Evolutionary conservation across 2,329 filamentous ascomycete species (phyloP), one percentile per base, ranked within the genome.

Genomic region (Apiospora arundinis): DNA sequence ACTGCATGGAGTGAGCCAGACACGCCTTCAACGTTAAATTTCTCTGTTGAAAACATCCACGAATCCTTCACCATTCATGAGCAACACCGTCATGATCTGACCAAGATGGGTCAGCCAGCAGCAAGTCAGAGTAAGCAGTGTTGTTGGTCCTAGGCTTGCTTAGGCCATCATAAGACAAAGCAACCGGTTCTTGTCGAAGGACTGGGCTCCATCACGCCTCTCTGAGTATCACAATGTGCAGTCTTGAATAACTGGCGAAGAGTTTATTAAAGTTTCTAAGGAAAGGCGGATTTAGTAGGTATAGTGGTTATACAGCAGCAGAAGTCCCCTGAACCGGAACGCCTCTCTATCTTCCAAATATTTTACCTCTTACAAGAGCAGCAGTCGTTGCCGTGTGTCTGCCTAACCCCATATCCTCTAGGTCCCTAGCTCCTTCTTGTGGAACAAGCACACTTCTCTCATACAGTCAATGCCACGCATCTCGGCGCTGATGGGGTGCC

Each of bases 381-480:
- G 28, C 28, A 40, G 9, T 40, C n/a, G 2, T 21, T 37, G 14
- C 6, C 56, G 56, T 14, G 4, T n/a, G 4, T 4, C 56, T 63
- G 18, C 32, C 56, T 63, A 40, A 23, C 18, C 18, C 18, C 32
- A 21, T n/a, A 0, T 40, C 37, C 18, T 63, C 56, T 63, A 70
- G 28, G 37, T 63, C 5, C 68, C 68, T 45, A 18, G 14, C 49
- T 70, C 73, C 70, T 77, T 77, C 73, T 78, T 80, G 37, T 71
- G 72, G n/a, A 80, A 73, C 2, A 73, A 72, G 69, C 78, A 80
- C 37, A 81, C 75, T 25, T 79, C 77, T 9, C 71, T 73, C 76
- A 77, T 77, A 48, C 79, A 81, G 14, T 80, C 76, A 6, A 81
- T 75, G 23, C 74, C 76, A 25, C 74, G 67, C 42, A 81, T 60